These are phyloP conservation scores for Bruguiera gymnorhiza DNA, from an alignment of 345 rosid species.

Conservation along the genomic window DNA sequence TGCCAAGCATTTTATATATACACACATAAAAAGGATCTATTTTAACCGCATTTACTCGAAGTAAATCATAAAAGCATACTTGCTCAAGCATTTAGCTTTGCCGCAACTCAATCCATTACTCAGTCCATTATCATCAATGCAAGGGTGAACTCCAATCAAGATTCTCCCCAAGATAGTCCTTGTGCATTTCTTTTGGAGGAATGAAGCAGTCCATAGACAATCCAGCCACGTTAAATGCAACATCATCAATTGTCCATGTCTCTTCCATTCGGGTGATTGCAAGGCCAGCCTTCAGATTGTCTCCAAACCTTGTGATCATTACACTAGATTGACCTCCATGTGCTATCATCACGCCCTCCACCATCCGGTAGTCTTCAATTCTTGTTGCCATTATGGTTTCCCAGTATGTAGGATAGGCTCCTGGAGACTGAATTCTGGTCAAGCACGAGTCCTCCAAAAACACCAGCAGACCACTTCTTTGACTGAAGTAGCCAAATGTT, in stretches of 20 bases:
- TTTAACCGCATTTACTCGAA: neutral
- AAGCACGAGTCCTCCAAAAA: conserved; percentile 62
- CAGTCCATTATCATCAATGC: conserved; percentile 10
- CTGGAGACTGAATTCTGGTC: conserved; percentile 81
- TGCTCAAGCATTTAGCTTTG: neutral
- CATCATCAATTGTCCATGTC: conserved; percentile 76
- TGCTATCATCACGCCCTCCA: conserved; percentile 84
- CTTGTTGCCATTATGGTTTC: conserved; percentile 80
- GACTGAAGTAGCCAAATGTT: conserved; percentile 88
- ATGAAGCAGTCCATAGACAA: conserved; percentile 80
- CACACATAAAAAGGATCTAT: neutral
- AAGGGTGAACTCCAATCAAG: conserved; percentile 39
- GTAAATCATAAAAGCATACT: neutral
- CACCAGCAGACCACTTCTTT: conserved; percentile 74
- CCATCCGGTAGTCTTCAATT: conserved; percentile 61
- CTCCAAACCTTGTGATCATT: conserved; percentile 81
- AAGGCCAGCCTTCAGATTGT: conserved; percentile 66
- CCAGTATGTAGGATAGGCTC: conserved; percentile 78
- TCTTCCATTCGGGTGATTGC: conserved; percentile 79
- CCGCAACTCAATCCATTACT: neutral
- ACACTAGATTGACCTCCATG: conserved; percentile 76
- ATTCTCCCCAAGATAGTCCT: conserved; percentile 34
- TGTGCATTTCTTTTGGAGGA: conserved; percentile 70
- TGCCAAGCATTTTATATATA: neutral
- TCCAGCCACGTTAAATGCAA: conserved; percentile 80